Evolutionary conservation across 106 monocot species (phyloP).

Genomic region (Dendrobium catenatum): DNA sequence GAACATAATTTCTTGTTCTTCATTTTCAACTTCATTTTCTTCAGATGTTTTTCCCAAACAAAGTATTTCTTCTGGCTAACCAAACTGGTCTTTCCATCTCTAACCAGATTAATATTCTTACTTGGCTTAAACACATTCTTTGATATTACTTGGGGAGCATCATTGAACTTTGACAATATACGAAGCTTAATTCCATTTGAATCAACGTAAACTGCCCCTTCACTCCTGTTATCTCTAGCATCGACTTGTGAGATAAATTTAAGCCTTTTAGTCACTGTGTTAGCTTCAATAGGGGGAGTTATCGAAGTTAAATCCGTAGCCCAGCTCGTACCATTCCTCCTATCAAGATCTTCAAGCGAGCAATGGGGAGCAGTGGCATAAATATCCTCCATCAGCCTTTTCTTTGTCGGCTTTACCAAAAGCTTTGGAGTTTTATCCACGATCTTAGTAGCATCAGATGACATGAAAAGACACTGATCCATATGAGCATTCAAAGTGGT

Average conservation of each 20-base stretch:
- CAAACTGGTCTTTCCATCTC: neutral
- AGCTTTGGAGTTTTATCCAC: slow-evolving; percentile 4
- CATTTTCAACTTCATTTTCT: slow-evolving; percentile 7
- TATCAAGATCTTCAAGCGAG: slow-evolving; percentile 75
- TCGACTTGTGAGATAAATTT: slow-evolving; percentile 12
- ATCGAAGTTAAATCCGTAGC: slow-evolving; percentile 24
- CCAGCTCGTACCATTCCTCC: slow-evolving; percentile 75
- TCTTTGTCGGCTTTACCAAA: slow-evolving; percentile 52
- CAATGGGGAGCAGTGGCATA: slow-evolving; percentile 40
- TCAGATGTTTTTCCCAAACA: slow-evolving; percentile 4
- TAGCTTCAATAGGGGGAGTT: slow-evolving; percentile 1
- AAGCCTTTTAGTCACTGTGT: slow-evolving; percentile 22
- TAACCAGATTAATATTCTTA: slow-evolving; percentile 7
- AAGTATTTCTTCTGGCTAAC: slow-evolving; percentile 3
- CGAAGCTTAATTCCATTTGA: slow-evolving; percentile 61
- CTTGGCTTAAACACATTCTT: slow-evolving; percentile 9
- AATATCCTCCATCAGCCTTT: slow-evolving; percentile 66
- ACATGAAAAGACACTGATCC: slow-evolving; percentile 57
- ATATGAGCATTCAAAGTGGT: slow-evolving; percentile 81
- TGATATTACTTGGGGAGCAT: neutral
- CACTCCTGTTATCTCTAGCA: slow-evolving; percentile 10
- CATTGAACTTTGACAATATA: slow-evolving; percentile 53
- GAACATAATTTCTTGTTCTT: slow-evolving; percentile 21
- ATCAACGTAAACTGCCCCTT: slow-evolving; percentile 55
- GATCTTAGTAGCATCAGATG: slow-evolving; percentile 12